Evolutionary conservation across 1,284 basidiomycete species (phyloP), one percentile per base, ranked within the genome.

Genomic region (Ceratorhiza oryzae-sativae): DNA sequence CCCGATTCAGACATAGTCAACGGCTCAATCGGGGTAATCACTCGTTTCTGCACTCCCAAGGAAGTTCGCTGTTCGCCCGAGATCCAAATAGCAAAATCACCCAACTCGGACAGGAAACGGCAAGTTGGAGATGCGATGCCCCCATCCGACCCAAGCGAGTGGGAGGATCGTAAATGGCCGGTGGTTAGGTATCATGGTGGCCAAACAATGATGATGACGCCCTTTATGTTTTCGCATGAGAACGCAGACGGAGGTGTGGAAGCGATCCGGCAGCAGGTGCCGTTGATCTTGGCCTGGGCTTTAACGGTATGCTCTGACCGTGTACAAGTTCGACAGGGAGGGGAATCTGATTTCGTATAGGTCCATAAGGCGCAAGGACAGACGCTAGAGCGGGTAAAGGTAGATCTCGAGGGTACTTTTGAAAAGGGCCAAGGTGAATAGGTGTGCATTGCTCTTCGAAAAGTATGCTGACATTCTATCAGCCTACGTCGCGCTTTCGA

Each of bases 301-400:
- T 81, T 65, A n/a, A 65, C 62, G 20, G 62, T 60, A 41, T n/a
- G 58, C 18, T 34, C 39, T 8, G 3, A 10, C 15, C 4, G 1
- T 30, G 18, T 18, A 12, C 36, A 39, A 39, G n/a, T n/a, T n/a
- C n/a, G n/a, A n/a, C n/a, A n/a, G n/a, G n/a, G n/a, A n/a, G n/a
- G n/a, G n/a, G n/a, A n/a, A 20, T 23, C 5, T 49, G 18, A 15
- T 27, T 42, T 61, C 30, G 13, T 92, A 77, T 92, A 90, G 72
- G 89, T 95, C 25, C 94, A 95, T 80, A 95, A 95, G 79, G 89
- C 90, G 2, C 93, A 94, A 78, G 92, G 92, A 0, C 92, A 94
- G 79, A 94, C 90, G 0, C 80, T 95, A n/a, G 86, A 93, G 67
- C 83, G 92, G 13, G 91, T 94, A 20, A 88, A 87, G 72, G 87